phyloP scores from a whole-genome alignment of 1,284 basidiomycete species.

The Moesziomyces sp. region DNA sequence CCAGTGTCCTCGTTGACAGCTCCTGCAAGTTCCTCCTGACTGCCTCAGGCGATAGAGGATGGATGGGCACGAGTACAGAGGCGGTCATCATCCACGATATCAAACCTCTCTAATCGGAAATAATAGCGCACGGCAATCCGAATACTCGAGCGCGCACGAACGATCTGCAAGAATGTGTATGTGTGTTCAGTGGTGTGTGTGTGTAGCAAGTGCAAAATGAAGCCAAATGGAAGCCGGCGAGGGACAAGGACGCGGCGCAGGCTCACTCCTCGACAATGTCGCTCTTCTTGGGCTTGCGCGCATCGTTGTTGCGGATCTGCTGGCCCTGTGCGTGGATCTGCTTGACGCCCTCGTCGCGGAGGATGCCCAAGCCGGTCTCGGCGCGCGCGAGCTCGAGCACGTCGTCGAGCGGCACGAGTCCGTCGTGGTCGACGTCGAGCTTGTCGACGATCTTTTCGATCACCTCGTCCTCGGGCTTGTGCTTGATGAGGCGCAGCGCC shows the following conservation, averaged over 20 bases:
- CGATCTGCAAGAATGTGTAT: conserved; percentile 4
- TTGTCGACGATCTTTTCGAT: conserved; percentile 89
- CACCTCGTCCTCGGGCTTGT: conserved; percentile 88
- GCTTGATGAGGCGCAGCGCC: conserved; percentile 91
- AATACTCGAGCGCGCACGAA: too few species aligned
- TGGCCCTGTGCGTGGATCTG: conserved; percentile 57
- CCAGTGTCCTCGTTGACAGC: conserved; percentile 87
- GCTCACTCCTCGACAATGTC: conserved; percentile 56
- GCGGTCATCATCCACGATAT: conserved; percentile 63
- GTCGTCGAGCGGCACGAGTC: conserved; percentile 76
- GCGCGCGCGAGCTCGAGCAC: conserved; percentile 68
- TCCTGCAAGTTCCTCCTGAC: conserved; percentile 86
- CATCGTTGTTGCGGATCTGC: conserved; percentile 31
- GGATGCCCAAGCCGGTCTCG: conserved; percentile 66
- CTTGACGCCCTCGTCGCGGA: conserved; percentile 59
- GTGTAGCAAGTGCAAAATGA: neutral
- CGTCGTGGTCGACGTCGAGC: conserved; percentile 94
- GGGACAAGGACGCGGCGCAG: too few species aligned
- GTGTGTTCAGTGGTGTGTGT: conserved; percentile 1
- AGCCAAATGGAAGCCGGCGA: too few species aligned
- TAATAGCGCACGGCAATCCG: too few species aligned
- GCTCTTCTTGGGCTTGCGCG: conserved; percentile 58
- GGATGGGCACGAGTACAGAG: conserved; percentile 71
- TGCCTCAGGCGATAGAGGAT: conserved; percentile 92
- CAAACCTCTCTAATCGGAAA: conserved; percentile 11